Evolutionary conservation across 2,329 filamentous ascomycete genomes (phyloP).

Genomic region (Colletotrichum limetticola): DNA sequence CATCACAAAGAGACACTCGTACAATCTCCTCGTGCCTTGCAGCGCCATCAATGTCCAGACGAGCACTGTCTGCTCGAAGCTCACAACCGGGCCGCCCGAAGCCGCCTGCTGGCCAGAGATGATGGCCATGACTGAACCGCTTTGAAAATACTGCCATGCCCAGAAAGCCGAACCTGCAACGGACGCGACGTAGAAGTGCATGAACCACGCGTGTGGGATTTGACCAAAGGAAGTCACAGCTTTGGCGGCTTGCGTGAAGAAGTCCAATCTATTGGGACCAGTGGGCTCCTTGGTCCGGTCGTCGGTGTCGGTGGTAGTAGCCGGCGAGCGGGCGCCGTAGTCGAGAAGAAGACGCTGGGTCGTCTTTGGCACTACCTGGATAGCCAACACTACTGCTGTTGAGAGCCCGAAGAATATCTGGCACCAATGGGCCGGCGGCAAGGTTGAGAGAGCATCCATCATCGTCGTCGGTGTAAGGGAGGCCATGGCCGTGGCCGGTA

Average conservation of each 20-base stretch:
- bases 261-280: slow-evolving; percentile 3
- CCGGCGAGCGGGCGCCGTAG: slow-evolving; percentile 59
- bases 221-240: slow-evolving; percentile 54
- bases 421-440: slow-evolving; percentile 45
- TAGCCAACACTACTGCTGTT: slow-evolving; percentile 50
- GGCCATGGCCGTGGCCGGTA: slow-evolving; percentile 10
- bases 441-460: slow-evolving; percentile 2
- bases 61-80: slow-evolving; percentile 69
- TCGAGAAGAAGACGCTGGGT: slow-evolving; percentile 57
- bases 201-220: slow-evolving; percentile 91
- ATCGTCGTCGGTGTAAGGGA: slow-evolving; percentile 6
- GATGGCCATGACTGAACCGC: slow-evolving; percentile 63
- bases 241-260: slow-evolving; percentile 20
- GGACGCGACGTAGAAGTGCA: slow-evolving; percentile 85
- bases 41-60: slow-evolving; percentile 79
- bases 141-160: slow-evolving; percentile 69
- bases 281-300: slow-evolving; percentile 21
- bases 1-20: slow-evolving; percentile 75
- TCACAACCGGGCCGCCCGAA: slow-evolving; percentile 58
- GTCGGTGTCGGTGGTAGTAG: slow-evolving; percentile 36
- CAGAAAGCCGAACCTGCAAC: slow-evolving; percentile 78
- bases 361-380: slow-evolving; percentile 57
- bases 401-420: slow-evolving; percentile 60
- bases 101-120: slow-evolving; percentile 53
- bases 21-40: slow-evolving; percentile 80